phyloP scores from a whole-genome alignment of 352 stramenopile species.

The Nothophytophthora sp. region DNA sequence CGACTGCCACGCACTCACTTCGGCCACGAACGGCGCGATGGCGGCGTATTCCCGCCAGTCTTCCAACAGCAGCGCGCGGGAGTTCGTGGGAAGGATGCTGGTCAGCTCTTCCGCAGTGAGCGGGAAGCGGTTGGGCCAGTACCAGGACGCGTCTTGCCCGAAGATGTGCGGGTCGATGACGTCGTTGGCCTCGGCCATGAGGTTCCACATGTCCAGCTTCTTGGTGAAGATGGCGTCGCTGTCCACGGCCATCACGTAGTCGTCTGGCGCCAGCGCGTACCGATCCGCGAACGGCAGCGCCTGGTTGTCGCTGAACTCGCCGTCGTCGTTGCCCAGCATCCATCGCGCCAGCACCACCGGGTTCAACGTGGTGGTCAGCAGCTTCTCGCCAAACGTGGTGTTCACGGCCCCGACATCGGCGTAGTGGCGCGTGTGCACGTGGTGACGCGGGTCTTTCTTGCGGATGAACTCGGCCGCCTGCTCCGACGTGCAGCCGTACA shows the following conservation, averaged over 20 bases:
- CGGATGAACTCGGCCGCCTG: conserved; percentile 34
- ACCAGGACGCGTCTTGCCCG: conserved; percentile 84
- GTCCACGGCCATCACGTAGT: conserved; percentile 82
- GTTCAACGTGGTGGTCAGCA: conserved; percentile 68
- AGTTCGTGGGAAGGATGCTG: conserved; percentile 42
- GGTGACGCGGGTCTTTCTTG: conserved; percentile 53
- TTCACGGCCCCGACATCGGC: conserved; percentile 25
- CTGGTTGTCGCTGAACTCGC: conserved; percentile 13
- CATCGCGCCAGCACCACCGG: conserved; percentile 54
- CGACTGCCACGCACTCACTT: conserved; percentile 49
- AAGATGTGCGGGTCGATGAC: conserved; percentile 60
- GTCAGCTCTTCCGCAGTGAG: conserved; percentile 36
- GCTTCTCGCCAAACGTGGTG: conserved; percentile 56
- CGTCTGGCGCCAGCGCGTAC: conserved; percentile 41
- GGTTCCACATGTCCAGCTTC: conserved; percentile 69
- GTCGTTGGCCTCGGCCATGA: conserved; percentile 67
- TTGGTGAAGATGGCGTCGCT: conserved; percentile 85
- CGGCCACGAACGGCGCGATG: conserved; percentile 71
- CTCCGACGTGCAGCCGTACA: conserved; percentile 66
- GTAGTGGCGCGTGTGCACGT: conserved; percentile 52
- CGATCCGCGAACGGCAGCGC: conserved; percentile 28
- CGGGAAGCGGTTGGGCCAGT: conserved; percentile 55
- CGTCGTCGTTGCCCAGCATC: conserved; percentile 37
- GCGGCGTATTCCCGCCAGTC: conserved; percentile 78
- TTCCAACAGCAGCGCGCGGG: conserved; percentile 35